Evolutionary conservation across 2,329 filamentous ascomycete species (phyloP), one percentile per base, ranked within the genome.

Genomic region (Teratosphaeria nubilosa): DNA sequence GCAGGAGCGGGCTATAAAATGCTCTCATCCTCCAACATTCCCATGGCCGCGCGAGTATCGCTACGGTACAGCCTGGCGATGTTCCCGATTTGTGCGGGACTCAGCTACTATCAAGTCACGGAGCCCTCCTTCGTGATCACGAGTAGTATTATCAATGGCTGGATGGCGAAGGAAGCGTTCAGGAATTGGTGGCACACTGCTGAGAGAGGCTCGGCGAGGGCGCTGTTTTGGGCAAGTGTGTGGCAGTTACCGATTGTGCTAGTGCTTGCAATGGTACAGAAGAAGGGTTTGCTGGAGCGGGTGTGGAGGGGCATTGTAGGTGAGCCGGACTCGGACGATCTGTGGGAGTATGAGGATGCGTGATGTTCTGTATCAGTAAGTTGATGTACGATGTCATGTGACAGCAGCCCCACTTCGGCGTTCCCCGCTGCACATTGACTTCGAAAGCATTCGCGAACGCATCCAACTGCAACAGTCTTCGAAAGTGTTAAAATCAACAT

Each of bases 211-310:
- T 90, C 83, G 20, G 91, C 94, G 1, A 82, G 90, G 58, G 86
- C 87, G 0, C 74, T 99, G 56, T 99, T 99, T 73, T 99, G 94
- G 94, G 91, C 94, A 1, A 96, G 90, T 72, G 90, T 99, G 10
- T 97, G 92, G 94, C 91, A 96, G 75, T 73, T 99, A 53, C 94
- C 94, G 0, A 87, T 87, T 27, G 81, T 97, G 50, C 84, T 99
- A 79, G 90, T 96, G 53, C 77, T 96, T 60, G 92, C 91, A 2
- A 86, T 97, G 73, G 82, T 88, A 57, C 90, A 95, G 74, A 99
- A 99, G 81, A 95, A 91, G 76, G 92, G 91, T 0, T 81, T 96
- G 74, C 94, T 90, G 90, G 82, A 85, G 63, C 81, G 91, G 16
- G 83, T 92, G n/a, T 92, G 87, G 85, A 82, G 79, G 58, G 82